These are phyloP conservation scores for Exophiala aquamarina DNA, from an alignment of 2,329 filamentous ascomycete species.

Conservation along the genomic window DNA sequence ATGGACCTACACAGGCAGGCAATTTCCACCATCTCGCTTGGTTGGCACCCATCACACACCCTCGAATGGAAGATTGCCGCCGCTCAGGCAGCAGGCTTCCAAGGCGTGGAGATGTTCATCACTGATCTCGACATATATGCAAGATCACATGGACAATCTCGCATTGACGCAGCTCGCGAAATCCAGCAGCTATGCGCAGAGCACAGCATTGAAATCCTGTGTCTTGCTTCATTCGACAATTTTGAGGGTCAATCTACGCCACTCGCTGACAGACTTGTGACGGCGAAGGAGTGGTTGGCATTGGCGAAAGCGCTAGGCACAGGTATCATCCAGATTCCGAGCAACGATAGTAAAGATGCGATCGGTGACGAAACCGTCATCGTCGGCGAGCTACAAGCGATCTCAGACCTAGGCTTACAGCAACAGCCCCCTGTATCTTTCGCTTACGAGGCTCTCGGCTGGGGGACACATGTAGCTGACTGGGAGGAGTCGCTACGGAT, in stretches of 20 bases:
- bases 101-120: conserved; percentile 73
- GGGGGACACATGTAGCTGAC: conserved; percentile 33
- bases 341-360: conserved; percentile 29
- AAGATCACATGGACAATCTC: conserved; percentile 42
- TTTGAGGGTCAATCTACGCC: conserved; percentile 35
- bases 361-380: conserved; percentile 31
- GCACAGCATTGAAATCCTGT: conserved; percentile 35
- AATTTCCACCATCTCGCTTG: conserved; percentile 75
- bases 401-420: conserved; percentile 32
- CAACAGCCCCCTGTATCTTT: conserved; percentile 16
- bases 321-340: conserved; percentile 35
- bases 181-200: conserved; percentile 51
- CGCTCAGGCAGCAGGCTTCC: conserved; percentile 63
- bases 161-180: conserved; percentile 58
- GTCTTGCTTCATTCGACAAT: conserved; percentile 38
- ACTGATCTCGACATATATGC: conserved; percentile 69
- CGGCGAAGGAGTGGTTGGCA: conserved; percentile 35
- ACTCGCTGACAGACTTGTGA: conserved; percentile 30
- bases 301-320: conserved; percentile 28
- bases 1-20: conserved; percentile 35
- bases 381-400: conserved; percentile 32
- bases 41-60: conserved; percentile 65
- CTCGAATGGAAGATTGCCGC: conserved; percentile 67
- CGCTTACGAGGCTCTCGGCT: conserved; percentile 38
- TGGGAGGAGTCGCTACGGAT: conserved; percentile 36